phyloP scores from a whole-genome alignment of 139 green algal species.

The Chlamydomonas incerta region DNA sequence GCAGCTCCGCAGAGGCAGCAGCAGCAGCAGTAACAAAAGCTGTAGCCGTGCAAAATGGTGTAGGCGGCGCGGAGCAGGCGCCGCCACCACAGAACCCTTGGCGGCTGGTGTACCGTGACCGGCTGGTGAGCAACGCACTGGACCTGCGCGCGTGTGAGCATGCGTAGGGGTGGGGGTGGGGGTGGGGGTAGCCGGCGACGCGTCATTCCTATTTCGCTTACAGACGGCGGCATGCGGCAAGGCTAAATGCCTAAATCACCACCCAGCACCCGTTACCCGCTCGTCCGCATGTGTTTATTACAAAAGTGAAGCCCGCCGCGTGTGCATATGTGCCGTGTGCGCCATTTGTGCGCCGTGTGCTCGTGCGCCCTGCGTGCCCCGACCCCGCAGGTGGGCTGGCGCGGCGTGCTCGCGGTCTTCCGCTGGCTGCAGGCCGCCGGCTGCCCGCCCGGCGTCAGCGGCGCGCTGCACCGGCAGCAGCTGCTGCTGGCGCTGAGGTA shows the following conservation, averaged over 20 bases:
- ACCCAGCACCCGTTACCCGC: background rate
- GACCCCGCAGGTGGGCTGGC: conserved; percentile 36
- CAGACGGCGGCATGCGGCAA: too few relatives aligned
- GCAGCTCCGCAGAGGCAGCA: background rate
- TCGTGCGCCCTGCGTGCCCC: too few relatives aligned
- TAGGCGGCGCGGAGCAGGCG: background rate
- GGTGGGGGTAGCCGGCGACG: background rate
- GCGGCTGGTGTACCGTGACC: conserved; percentile 34
- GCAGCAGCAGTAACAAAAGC: background rate
- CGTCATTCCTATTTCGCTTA: too few relatives aligned
- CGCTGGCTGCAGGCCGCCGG: conserved; percentile 37
- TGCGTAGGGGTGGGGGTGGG: background rate
- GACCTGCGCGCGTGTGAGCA: too few relatives aligned
- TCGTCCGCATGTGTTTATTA: too few relatives aligned
- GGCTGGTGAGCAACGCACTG: too few relatives aligned
- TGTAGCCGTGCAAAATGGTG: too few relatives aligned
- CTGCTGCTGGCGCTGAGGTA: conserved; percentile 26
- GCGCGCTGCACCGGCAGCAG: conserved; percentile 46
- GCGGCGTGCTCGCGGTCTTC: conserved; percentile 35
- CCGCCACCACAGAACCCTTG: background rate
- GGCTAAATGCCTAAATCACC: too few relatives aligned
- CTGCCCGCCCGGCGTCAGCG: conserved; percentile 31
- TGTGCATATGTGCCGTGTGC: too few relatives aligned
- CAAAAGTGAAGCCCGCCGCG: too few relatives aligned
- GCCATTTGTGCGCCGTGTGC: too few relatives aligned